Evolutionary conservation across 1,284 basidiomycete species (phyloP).

Genomic region (Marasmius tenuissimus): DNA sequence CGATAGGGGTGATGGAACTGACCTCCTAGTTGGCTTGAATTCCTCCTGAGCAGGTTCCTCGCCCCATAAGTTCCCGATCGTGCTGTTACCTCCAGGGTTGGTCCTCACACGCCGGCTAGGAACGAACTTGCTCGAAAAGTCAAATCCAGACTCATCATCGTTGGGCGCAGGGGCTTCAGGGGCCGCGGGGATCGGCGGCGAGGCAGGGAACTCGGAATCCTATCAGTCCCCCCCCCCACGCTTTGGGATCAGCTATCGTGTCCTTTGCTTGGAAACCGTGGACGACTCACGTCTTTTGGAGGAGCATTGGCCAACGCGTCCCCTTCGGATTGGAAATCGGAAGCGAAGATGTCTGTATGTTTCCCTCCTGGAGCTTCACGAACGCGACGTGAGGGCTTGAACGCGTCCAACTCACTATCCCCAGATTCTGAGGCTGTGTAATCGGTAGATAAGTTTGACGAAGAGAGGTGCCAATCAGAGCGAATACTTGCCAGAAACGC

Average conservation of each 20-base stretch:
- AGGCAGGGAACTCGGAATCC: not conserved
- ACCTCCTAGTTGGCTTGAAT: constrained; percentile 71
- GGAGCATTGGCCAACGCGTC: constrained; percentile 48
- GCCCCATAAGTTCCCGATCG: constrained; percentile 50
- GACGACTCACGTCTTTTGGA: constrained; percentile 20
- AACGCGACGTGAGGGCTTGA: constrained; percentile 54
- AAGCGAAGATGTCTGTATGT: constrained; percentile 45
- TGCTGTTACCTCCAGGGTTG: constrained; percentile 49
- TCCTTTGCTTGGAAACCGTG: not conserved
- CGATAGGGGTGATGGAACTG: constrained; percentile 12
- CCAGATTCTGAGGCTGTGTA: constrained; percentile 1
- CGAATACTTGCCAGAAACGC: constrained; percentile 3
- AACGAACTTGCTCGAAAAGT: constrained; percentile 35
- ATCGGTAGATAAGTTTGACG: not conserved
- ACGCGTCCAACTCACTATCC: constrained; percentile 23
- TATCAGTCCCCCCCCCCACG: not conserved
- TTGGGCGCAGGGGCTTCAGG: constrained; percentile 15
- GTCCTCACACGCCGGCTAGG: constrained; percentile 57
- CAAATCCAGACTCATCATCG: constrained; percentile 28
- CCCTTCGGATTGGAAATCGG: constrained; percentile 34
- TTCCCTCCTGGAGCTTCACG: constrained; percentile 49
- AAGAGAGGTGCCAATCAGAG: not conserved
- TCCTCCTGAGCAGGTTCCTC: constrained; percentile 35
- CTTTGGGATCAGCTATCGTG: not conserved
- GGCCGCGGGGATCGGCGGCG: constrained; percentile 4